phyloP scores from a whole-genome alignment of 202 grass and related monocot genomes.

The Tripidium arundinaceum region DNA sequence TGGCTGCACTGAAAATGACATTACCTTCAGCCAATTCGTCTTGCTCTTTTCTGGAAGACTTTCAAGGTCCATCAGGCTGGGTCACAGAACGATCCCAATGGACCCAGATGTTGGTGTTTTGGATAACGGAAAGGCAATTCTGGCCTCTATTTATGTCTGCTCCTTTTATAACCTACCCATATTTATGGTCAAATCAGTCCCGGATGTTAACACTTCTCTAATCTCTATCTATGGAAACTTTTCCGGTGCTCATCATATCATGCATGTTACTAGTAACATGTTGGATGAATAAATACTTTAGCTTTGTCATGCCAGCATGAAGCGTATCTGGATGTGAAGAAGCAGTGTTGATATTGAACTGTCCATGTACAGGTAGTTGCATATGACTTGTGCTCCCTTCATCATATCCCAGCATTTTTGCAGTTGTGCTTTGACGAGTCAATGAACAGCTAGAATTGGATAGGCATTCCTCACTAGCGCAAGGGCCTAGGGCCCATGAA shows the following conservation, averaged over 20 bases:
- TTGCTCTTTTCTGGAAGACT: constrained; percentile 5
- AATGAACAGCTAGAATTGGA: not conserved
- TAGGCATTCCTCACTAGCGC: not conserved
- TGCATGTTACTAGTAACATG: not conserved
- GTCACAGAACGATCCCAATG: not conserved
- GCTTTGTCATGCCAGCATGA: not conserved
- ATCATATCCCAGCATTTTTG: not conserved
- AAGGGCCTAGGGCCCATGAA: not conserved
- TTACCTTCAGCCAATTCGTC: not conserved
- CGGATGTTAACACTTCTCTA: not conserved
- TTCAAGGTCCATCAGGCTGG: not conserved
- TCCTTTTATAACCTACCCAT: not conserved
- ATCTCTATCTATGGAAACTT: not conserved
- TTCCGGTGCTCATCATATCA: not conserved
- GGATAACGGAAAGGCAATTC: not conserved
- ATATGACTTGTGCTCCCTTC: not conserved
- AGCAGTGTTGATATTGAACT: constrained; percentile 10
- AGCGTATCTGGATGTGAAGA: constrained; percentile 12
- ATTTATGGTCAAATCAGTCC: not conserved
- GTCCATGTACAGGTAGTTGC: not conserved
- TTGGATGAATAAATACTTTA: not conserved
- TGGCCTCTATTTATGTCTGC: not conserved
- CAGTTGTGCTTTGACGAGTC: not conserved
- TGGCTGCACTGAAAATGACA: constrained; percentile 26
- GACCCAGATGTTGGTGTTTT: not conserved